A percentile compares a stretch with the other conserved stretches of the same genome.
Conservation (phyloP, 352 stramenopile genomes). For the Phytophthora brassicae region DNA sequence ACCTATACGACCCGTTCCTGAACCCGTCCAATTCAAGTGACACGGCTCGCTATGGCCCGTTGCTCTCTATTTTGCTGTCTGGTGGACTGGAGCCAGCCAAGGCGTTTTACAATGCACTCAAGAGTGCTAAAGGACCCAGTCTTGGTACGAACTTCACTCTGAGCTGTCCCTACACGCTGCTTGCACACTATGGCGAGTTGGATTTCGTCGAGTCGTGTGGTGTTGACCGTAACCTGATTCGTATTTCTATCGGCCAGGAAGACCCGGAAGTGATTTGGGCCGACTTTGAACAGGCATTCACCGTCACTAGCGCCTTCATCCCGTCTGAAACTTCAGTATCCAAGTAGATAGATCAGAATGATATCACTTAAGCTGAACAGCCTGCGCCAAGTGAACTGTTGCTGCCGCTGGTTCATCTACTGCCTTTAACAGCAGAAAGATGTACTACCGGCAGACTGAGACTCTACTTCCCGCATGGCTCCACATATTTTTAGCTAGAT, state of each 20-base stretch:
- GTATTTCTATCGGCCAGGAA: conserved; percentile 92
- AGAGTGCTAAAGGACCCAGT: conserved; percentile 84
- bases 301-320: conserved; percentile 19
- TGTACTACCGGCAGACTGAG: conserved; percentile 14
- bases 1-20: conserved; percentile 69
- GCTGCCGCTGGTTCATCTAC: conserved; percentile 22
- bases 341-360: conserved; percentile 15
- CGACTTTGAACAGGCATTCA: conserved; percentile 41
- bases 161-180: conserved; percentile 90
- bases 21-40: conserved; percentile 11
- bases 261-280: conserved; percentile 73
- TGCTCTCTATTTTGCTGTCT: conserved; percentile 88
- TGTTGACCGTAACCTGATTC: conserved; percentile 90
- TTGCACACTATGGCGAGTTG: conserved; percentile 93
- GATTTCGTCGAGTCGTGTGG: conserved; percentile 90
- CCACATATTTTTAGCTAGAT: conserved; percentile 27
- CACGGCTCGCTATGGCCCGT: conserved; percentile 72
- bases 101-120: conserved; percentile 89
- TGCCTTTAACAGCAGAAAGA: conserved; percentile 25
- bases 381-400: conserved; percentile 15
- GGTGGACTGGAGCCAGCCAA: conserved; percentile 63
- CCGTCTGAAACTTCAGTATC: conserved; percentile 6
- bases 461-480: conserved; percentile 19
- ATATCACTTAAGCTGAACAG: neutral
- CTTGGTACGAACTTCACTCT: conserved; percentile 95